Conservation (phyloP, 768 basidiomycete species). For the Kwoniella europaea region DNA sequence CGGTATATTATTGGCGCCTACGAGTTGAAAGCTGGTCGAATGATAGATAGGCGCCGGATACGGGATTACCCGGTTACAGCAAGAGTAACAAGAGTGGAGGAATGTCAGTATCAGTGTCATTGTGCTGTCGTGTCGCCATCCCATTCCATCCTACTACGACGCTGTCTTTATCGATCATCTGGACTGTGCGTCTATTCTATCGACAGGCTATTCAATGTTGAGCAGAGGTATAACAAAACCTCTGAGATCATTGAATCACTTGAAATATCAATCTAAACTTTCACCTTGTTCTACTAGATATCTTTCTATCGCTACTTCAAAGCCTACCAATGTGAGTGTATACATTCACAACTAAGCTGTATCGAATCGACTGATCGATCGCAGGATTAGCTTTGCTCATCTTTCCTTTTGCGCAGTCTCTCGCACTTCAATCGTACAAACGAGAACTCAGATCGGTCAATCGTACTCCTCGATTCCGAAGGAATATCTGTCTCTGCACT, state of each 20-base stretch:
- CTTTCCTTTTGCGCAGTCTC: not conserved
- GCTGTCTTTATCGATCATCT: not conserved
- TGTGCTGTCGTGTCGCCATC: not conserved
- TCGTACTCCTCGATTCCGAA: not conserved
- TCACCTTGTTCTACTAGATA: not conserved
- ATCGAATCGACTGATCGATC: too few species aligned
- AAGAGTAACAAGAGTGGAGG: not conserved
- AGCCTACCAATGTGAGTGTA: not conserved
- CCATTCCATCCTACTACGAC: not conserved
- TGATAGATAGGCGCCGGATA: slow-evolving; percentile 10
- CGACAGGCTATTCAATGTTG: not conserved
- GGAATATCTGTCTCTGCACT: slow-evolving; percentile 21
- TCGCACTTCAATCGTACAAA: not conserved
- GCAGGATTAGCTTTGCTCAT: too few species aligned
- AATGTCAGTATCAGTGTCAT: not conserved
- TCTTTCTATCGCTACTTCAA: not conserved
- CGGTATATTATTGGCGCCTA: not conserved
- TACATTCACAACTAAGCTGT: too few species aligned
- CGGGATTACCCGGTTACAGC: slow-evolving; percentile 6
- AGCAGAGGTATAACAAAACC: slow-evolving; percentile 7
- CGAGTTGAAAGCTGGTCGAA: not conserved
- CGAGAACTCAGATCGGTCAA: not conserved
- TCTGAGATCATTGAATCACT: not conserved
- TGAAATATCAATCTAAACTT: not conserved
- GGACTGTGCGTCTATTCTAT: not conserved